Base-by-base conservation (phyloP, 192 early-diverging fungal genomes). In the Rhizophagus clarus region DNA sequence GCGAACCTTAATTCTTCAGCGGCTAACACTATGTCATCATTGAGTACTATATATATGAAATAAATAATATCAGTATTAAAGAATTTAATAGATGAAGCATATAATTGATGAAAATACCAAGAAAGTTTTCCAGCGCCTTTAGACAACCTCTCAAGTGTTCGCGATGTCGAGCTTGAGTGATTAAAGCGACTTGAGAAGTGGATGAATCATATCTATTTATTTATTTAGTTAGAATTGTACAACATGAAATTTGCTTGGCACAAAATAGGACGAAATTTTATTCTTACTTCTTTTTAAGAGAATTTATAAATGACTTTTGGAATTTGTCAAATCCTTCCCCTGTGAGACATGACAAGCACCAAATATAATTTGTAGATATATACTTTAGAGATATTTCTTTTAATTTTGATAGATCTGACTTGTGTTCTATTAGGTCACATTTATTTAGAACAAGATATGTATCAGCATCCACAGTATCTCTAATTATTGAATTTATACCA, bases 1-100 rank as follows among this genome's bases (percentile, higher is more conserved):
- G 91, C 93, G 40, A 85, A 82, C 9, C 93, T 85, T 71, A 93
- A 85, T 79, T 95, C 94, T 81, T 93, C 94, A 26, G 94, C 94
- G 1, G 87, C 90, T 61, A 95, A 82, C 24, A 95, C 93, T 37
- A 93, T 82, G 73, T 90, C 85, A 75, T 90, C 85, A 17, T 88
- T 82, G 14, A 80, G 81, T 14, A 75, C 79, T 51, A 88, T 24
- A 61, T 47, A 82, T 66, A 80, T 15, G 15, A 45, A 74, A 24
- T 61, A 64, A 17, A 82, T 24, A 34, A 28, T n/a, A 14, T 80
- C 34, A 29, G 24, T 47, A 76, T 24, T 49, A 12, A 40, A 26
- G 20, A 66, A 77, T 14, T 67, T 32, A 22, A 66, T 34, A 26
- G 40, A 76, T 45, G 42, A 45, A 31, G 17, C 61, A 10, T 51